phyloP scores from a whole-genome alignment of 2,329 filamentous ascomycete genomes.

The Catunica adiposa region DNA sequence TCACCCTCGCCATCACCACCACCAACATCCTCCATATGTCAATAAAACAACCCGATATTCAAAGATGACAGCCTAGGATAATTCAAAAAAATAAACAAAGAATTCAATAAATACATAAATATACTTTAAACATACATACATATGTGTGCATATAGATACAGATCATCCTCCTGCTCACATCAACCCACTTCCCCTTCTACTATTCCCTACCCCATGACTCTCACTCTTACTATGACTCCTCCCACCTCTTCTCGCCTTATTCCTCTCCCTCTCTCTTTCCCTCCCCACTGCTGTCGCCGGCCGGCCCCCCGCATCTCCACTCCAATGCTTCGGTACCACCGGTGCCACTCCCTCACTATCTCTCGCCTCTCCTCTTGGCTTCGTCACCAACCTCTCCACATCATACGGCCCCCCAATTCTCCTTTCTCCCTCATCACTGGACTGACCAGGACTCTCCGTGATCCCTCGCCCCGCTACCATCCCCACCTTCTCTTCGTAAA shows the following conservation, averaged over 20 bases:
- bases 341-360: too few relatives aligned
- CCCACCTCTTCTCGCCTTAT: not conserved
- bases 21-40: too few relatives aligned
- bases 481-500: constrained; percentile 10
- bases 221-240: constrained; percentile 2
- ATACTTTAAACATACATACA: too few relatives aligned
- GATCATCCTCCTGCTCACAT: not conserved
- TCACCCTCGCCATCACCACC: too few relatives aligned
- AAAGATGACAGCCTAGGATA: too few relatives aligned
- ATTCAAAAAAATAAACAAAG: not conserved
- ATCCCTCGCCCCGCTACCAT: not conserved
- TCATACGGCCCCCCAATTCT: constrained; percentile 10
- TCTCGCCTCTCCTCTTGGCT: not conserved
- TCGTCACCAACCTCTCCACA: constrained; percentile 11
- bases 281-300: not conserved
- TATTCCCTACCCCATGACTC: not conserved
- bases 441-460: not conserved
- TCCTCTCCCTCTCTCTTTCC: not conserved
- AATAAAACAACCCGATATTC: too few relatives aligned
- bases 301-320: not conserved
- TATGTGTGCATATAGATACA: not conserved
- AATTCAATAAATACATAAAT: too few relatives aligned
- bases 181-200: not conserved
- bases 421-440: not conserved
- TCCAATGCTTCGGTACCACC: constrained; percentile 3